Conservation (phyloP, 1,139 yeast species). For the Kurtzmaniella quercitrusa region DNA sequence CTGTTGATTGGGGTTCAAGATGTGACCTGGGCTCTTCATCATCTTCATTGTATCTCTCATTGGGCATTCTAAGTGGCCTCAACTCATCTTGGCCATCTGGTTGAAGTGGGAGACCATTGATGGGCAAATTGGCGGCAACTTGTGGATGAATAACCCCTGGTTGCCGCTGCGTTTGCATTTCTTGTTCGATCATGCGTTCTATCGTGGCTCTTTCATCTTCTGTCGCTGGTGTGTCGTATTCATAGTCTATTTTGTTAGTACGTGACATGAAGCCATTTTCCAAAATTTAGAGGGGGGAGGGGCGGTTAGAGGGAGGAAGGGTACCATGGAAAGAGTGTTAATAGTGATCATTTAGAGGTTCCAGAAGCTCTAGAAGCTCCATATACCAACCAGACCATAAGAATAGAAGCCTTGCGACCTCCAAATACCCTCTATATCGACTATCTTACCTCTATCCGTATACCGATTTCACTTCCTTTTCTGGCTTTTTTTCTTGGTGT, state of each 20-base stretch:
- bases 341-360: too few species aligned
- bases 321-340: too few species aligned
- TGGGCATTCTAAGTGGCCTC: conserved; percentile 7
- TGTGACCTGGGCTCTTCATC: conserved; percentile 16
- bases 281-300: too few species aligned
- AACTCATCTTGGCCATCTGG: background rate
- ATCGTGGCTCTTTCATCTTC: conserved; percentile 31
- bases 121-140: conserved; percentile 22
- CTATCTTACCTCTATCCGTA: background rate
- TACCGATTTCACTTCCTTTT: background rate
- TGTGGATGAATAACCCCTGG: conserved; percentile 21
- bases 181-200: conserved; percentile 28
- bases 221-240: conserved; percentile 11
- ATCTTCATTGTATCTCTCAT: conserved; percentile 29
- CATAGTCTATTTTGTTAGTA: conserved; percentile 1
- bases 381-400: too few species aligned
- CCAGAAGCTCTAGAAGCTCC: too few species aligned
- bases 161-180: conserved; percentile 13
- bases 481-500: background rate
- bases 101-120: background rate
- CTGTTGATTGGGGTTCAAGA: conserved; percentile 14
- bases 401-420: too few species aligned
- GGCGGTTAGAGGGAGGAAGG: too few species aligned
- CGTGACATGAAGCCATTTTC: too few species aligned
- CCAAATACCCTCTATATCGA: too few species aligned